Conservation (phyloP, 345 rosid genomes). For the Salix suchowensis region DNA sequence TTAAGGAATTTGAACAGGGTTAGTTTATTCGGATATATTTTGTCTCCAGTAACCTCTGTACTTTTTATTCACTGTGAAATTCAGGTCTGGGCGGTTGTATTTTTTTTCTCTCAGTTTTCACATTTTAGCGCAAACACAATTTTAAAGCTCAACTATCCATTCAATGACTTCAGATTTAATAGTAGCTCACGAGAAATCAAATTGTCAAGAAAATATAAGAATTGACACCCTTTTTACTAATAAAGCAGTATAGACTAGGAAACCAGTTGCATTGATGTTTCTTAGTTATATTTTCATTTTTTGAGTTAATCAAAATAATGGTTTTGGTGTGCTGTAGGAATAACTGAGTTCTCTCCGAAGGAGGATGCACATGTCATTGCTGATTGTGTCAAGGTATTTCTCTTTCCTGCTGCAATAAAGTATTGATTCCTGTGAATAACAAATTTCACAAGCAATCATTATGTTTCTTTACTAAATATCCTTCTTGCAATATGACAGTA, state of each 20-base stretch:
- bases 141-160: background rate
- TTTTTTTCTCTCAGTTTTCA: constrained; percentile 3
- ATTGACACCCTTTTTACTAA: background rate
- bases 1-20: constrained; percentile 94
- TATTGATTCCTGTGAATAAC: background rate
- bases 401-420: background rate
- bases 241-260: constrained; percentile 1
- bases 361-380: constrained; percentile 94
- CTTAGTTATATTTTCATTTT: background rate
- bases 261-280: constrained; percentile 10
- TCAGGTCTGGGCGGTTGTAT: background rate
- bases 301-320: background rate
- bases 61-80: constrained; percentile 2
- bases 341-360: constrained; percentile 51
- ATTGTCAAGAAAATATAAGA: background rate
- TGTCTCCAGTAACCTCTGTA: constrained; percentile 1
- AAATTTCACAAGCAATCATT: background rate
- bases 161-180: background rate
- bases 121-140: background rate
- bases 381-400: constrained; percentile 84
- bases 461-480: constrained; percentile 17
- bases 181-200: background rate
- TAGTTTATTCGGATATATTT: constrained; percentile 18
- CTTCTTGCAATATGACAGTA: constrained; percentile 44
- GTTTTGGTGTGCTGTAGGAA: constrained; percentile 51